A percentile compares a stretch with the other conserved stretches of the same genome.
Evolutionary conservation across 2,329 filamentous ascomycete species (phyloP).

Genomic region (Stagonosporopsis cucurbitacearum): DNA sequence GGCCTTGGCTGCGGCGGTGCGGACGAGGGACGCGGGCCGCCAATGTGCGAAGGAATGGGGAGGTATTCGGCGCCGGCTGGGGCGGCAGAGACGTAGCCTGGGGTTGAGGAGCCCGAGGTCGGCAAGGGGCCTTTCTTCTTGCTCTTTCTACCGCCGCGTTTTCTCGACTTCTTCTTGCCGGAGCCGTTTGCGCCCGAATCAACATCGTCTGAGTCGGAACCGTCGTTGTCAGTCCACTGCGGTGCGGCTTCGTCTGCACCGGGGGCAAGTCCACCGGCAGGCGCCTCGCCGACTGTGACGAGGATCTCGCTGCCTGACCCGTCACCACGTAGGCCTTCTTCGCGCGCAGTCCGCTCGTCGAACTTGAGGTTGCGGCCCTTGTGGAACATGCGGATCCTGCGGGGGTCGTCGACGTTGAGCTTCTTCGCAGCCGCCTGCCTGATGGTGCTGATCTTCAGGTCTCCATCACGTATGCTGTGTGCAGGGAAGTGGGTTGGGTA

Average conservation of each 20-base stretch:
- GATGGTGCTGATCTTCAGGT: constrained; percentile 70
- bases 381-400: constrained; percentile 71
- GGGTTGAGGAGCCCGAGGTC: constrained; percentile 50
- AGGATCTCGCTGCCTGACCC: constrained; percentile 66
- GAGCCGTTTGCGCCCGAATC: constrained; percentile 36
- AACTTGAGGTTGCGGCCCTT: constrained; percentile 76
- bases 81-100: constrained; percentile 44
- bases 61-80: constrained; percentile 47
- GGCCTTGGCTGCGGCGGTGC: constrained; percentile 48
- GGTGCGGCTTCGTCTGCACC: constrained; percentile 45
- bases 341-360: constrained; percentile 61
- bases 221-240: constrained; percentile 43
- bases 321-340: constrained; percentile 65
- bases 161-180: constrained; percentile 45
- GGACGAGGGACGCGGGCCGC: constrained; percentile 42
- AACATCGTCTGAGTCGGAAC: constrained; percentile 49
- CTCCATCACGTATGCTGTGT: constrained; percentile 76
- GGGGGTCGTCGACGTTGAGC: constrained; percentile 65
- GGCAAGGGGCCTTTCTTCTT: constrained; percentile 55
- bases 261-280: constrained; percentile 49
- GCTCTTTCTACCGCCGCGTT: constrained; percentile 49
- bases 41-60: constrained; percentile 46
- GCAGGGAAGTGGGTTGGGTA: constrained; percentile 77
- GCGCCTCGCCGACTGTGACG: constrained; percentile 62
- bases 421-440: constrained; percentile 71